Evolutionary conservation across 768 basidiomycete genomes (phyloP), one percentile per base, ranked within the genome.

Genomic region (Lentinula sp.): DNA sequence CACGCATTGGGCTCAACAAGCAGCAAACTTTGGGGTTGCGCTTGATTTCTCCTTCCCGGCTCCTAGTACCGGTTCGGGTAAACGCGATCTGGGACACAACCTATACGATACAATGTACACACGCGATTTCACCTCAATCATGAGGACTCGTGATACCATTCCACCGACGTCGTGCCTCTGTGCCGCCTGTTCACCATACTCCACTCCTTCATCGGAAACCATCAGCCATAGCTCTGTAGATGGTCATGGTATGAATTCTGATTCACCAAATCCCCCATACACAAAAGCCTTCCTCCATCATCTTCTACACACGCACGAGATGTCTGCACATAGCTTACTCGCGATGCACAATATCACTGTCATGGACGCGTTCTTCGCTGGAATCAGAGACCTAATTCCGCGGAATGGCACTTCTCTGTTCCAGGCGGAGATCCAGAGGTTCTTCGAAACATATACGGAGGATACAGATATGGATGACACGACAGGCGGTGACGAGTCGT

Each of bases 301-400:
- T 66, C 82, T 95, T 13, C 74, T 94, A 39, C 86, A 88, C 56
- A 93, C 93, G 5, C 93, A 95, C 71, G 93, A 95, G 70, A 94
- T 95, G 93, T 84, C 87, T 0, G 87, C 91, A 0, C 91, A 95
- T 65, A 69, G 90, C 4, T 70, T 94, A 23, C 80, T 95, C 16
- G 80, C 78, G 10, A 77, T 85, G 73, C 93, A 95, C 70, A 95
- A 95, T 65, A 76, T 92, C 32, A 69, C 81, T 0, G 80, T 93
- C 1, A 73, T 92, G 31, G 81, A 86, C 43, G 69, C 73, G 1
- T 91, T 95, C 68, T 83, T 93, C 49, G 73, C 72, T 0, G 82
- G 81, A 0, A 74, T 94, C 1, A 80, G 92, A 7, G 43, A 15
- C 0, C 68, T 77, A 0, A 60, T 81, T 10, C 15, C 49, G 16